Conservation (phyloP, 805 yeast species). For the Wickerhamiella domercqiae region DNA sequence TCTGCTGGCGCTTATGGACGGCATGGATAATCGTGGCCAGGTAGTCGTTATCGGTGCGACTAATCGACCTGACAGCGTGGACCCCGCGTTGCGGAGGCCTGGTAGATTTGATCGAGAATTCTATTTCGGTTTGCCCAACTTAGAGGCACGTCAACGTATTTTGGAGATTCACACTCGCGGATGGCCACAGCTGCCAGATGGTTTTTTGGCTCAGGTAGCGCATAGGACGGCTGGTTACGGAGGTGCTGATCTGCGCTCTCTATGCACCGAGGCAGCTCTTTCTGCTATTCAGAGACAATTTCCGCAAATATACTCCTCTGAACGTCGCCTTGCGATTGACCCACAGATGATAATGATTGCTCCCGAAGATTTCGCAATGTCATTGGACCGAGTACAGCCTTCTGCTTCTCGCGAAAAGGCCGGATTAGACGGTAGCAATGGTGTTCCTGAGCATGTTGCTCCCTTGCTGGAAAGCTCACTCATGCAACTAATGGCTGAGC, state of each 20-base stretch:
- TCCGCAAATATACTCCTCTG: conserved; percentile 78
- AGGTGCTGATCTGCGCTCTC: conserved; percentile 89
- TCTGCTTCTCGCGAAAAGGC: conserved; percentile 88
- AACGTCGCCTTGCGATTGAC: conserved; percentile 58
- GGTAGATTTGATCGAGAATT: conserved; percentile 96
- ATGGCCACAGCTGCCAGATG: conserved; percentile 65
- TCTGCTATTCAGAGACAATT: conserved; percentile 80
- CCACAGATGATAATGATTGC: conserved; percentile 56
- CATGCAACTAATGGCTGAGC: conserved; percentile 29
- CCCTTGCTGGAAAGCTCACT: conserved; percentile 47
- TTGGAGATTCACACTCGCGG: conserved; percentile 71
- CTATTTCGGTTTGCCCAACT: conserved; percentile 85
- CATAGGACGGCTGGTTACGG: conserved; percentile 87
- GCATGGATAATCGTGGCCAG: conserved; percentile 97
- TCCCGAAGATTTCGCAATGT: conserved; percentile 72
- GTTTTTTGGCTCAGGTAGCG: conserved; percentile 54
- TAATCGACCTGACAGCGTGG: conserved; percentile 94
- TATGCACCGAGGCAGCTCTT: conserved; percentile 91
- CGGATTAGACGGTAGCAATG: conserved; percentile 53
- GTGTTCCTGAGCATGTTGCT: conserved; percentile 57
- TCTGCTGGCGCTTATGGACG: conserved; percentile 90
- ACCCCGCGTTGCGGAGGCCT: conserved; percentile 92
- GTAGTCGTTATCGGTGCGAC: conserved; percentile 98
- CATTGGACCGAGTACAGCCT: conserved; percentile 77
- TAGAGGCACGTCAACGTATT: conserved; percentile 62